Conservation (phyloP, 768 basidiomycete genomes). For the Cystobasidium tubakii region DNA sequence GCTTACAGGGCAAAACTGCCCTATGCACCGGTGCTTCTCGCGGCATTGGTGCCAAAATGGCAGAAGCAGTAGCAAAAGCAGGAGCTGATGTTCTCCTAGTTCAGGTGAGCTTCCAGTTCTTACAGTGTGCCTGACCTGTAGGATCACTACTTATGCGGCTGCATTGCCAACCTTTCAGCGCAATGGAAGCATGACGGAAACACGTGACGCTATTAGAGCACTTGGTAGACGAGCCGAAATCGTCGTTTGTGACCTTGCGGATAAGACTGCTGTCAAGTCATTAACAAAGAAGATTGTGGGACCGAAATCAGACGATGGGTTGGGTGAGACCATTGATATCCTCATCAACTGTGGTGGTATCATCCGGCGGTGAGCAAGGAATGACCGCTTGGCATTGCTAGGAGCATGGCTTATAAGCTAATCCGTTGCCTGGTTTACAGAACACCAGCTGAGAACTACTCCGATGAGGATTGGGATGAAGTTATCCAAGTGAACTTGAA, state of each 20-base stretch:
- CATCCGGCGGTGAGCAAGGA: conserved; percentile 53
- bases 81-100: conserved; percentile 51
- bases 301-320: conserved; percentile 44
- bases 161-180: too few species aligned
- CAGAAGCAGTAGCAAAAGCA: conserved; percentile 50
- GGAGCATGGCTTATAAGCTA: too few species aligned
- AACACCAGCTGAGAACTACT: conserved; percentile 59
- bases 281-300: conserved; percentile 56
- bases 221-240: conserved; percentile 50
- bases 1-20: conserved; percentile 50
- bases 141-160: too few species aligned
- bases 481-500: conserved; percentile 75
- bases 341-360: conserved; percentile 68
- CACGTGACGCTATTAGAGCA: conserved; percentile 49
- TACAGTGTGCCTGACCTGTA: too few species aligned
- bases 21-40: conserved; percentile 48
- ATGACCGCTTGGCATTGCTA: background rate
- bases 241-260: conserved; percentile 58
- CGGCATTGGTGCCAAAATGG: conserved; percentile 50
- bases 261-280: conserved; percentile 55
- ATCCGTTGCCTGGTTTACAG: conserved; percentile 46
- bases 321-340: conserved; percentile 59
- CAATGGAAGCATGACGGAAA: conserved; percentile 50
- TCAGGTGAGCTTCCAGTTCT: conserved; percentile 42
- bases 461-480: conserved; percentile 66